Conservation (phyloP, 192 early-diverging fungal species). For the Linnemannia exigua region DNA sequence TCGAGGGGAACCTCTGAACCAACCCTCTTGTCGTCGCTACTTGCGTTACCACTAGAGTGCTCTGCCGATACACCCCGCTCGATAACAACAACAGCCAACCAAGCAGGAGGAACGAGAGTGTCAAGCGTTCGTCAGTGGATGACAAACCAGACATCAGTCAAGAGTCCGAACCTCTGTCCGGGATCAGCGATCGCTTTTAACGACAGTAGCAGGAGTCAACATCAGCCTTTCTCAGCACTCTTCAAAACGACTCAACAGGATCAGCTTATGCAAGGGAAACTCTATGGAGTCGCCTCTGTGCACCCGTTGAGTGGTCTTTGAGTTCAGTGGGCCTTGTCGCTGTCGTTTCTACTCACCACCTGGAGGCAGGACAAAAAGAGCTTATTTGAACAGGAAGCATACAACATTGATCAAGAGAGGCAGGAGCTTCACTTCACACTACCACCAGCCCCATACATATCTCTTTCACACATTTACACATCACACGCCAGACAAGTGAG, state of each 20-base stretch:
- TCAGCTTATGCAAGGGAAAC: background rate
- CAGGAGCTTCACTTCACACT: background rate
- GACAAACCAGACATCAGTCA: background rate
- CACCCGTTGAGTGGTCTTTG: background rate
- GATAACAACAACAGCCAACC: background rate
- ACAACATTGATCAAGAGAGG: background rate
- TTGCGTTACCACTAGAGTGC: too few species aligned
- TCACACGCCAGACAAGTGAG: background rate
- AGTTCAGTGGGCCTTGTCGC: too few species aligned
- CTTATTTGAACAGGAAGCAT: background rate
- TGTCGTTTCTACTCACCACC: background rate
- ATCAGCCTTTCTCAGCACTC: background rate
- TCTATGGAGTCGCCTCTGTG: background rate
- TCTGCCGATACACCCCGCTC: too few species aligned
- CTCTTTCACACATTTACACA: background rate
- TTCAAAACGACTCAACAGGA: background rate
- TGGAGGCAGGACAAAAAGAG: background rate
- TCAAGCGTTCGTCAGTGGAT: background rate
- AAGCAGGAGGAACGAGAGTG: background rate
- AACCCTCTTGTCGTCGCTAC: background rate
- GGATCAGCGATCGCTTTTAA: background rate
- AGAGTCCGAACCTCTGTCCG: background rate
- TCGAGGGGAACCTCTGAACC: background rate
- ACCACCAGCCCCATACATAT: background rate
- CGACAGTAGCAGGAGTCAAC: background rate